A percentile compares a stretch with the other conserved stretches of the same genome.
phyloP scores from a whole-genome alignment of 2,329 filamentous ascomycete species.

The Scortechinia acanthostroma region DNA sequence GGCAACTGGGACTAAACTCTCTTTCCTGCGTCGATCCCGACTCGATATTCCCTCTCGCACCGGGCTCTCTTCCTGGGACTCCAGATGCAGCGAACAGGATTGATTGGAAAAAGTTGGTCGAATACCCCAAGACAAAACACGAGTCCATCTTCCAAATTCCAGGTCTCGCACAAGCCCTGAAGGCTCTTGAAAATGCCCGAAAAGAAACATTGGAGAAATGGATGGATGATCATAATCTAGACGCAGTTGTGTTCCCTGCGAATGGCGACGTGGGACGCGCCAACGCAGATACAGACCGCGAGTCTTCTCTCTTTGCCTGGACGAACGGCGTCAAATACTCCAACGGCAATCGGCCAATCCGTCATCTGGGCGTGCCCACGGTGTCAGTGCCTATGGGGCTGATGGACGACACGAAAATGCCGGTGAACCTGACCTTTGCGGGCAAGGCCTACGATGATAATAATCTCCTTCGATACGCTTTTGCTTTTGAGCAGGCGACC shows the following conservation, averaged over 20 bases:
- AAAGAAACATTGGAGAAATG: constrained; percentile 40
- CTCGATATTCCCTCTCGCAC: constrained; percentile 23
- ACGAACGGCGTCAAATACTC: not conserved
- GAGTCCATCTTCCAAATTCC: constrained; percentile 28
- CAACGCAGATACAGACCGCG: constrained; percentile 20
- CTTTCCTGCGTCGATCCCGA: constrained; percentile 27
- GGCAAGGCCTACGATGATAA: constrained; percentile 13
- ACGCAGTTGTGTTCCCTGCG: constrained; percentile 38
- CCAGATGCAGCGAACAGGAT: constrained; percentile 9
- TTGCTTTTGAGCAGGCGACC: constrained; percentile 11
- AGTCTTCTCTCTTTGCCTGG: not conserved
- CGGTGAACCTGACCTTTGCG: constrained; percentile 14
- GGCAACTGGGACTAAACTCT: constrained; percentile 23
- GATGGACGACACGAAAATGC: constrained; percentile 12
- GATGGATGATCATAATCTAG: constrained; percentile 29
- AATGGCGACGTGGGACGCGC: constrained; percentile 41
- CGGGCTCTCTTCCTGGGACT: constrained; percentile 9
- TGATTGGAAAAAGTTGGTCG: constrained; percentile 10
- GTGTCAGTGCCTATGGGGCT: constrained; percentile 16
- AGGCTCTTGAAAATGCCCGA: constrained; percentile 35
- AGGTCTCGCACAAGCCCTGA: constrained; percentile 29
- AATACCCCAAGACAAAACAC: constrained; percentile 5
- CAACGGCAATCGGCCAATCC: constrained; percentile 8
- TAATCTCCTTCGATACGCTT: constrained; percentile 11
- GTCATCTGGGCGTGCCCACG: constrained; percentile 15